A percentile compares a stretch with the other conserved stretches of the same genome.
Evolutionary conservation across 106 monocot genomes (phyloP).

Genomic region (Triglochin maritima): DNA sequence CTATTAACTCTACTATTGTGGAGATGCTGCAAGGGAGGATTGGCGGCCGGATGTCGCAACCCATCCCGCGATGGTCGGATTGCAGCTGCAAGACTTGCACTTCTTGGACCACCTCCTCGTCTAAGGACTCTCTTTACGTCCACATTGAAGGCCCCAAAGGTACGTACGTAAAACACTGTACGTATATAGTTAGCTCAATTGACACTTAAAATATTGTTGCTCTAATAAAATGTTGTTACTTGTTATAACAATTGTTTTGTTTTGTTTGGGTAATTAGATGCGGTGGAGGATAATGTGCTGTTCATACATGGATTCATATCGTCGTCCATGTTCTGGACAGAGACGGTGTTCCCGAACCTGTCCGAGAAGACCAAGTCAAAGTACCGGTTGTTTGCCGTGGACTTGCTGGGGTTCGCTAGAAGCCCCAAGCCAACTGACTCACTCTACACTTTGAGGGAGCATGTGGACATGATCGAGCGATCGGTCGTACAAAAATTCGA

Average conservation of each 20-base stretch:
- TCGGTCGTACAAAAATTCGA: conserved; percentile 40
- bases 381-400: conserved; percentile 64
- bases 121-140: conserved; percentile 35
- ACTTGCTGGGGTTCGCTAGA: conserved; percentile 76
- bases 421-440: conserved; percentile 88
- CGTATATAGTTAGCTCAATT: no score
- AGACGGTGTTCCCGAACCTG: conserved; percentile 76
- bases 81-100: conserved; percentile 71
- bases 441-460: conserved; percentile 75
- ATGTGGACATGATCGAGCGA: conserved; percentile 80
- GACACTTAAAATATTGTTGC: no score
- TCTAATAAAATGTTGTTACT: no score
- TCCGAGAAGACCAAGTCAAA: conserved; percentile 23
- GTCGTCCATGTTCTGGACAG: conserved; percentile 84
- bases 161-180: neutral
- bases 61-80: conserved; percentile 60
- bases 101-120: conserved; percentile 36
- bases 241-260: neutral
- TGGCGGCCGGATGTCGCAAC: conserved; percentile 14
- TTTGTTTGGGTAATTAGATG: neutral
- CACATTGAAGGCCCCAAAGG: conserved; percentile 47
- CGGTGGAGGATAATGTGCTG: conserved; percentile 45
- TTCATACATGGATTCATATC: conserved; percentile 97
- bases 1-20: neutral
- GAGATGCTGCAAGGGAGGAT: neutral